Conservation (phyloP, 768 basidiomycete species). For the Mycena alexandri region DNA sequence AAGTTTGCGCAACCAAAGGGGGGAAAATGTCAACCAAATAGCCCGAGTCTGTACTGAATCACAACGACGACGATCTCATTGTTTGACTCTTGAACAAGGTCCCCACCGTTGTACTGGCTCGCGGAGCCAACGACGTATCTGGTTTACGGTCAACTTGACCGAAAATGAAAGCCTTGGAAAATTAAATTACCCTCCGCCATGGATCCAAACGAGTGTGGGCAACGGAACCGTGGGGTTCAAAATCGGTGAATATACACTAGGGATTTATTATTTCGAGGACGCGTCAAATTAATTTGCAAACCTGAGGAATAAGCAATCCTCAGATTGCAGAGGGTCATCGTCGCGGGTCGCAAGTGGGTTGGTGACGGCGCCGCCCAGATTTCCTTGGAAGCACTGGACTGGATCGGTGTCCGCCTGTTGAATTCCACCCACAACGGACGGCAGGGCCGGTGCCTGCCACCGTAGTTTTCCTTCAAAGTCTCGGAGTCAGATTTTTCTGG, state of each 20-base stretch:
- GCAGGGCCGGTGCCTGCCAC: constrained; percentile 20
- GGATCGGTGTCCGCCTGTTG: constrained; percentile 21
- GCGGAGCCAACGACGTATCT: constrained; percentile 28
- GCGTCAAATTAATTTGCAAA: constrained; percentile 17
- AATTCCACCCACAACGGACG: constrained; percentile 2
- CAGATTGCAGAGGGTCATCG: constrained; percentile 33
- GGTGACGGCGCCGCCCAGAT: background rate
- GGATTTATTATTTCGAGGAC: no score
- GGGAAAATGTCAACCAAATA: constrained; percentile 16
- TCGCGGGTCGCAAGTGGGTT: constrained; percentile 24
- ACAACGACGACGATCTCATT: constrained; percentile 38
- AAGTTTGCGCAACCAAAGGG: background rate
- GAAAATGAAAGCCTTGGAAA: background rate
- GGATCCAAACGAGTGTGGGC: constrained; percentile 39
- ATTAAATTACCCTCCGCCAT: constrained; percentile 35
- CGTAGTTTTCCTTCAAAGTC: constrained; percentile 21
- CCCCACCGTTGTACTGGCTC: constrained; percentile 24
- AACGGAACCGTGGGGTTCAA: constrained; percentile 12
- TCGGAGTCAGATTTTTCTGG: no score
- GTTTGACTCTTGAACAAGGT: constrained; percentile 33
- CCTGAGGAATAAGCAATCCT: constrained; percentile 50
- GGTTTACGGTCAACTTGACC: background rate
- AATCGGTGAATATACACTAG: constrained; percentile 31
- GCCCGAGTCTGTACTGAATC: constrained; percentile 43
- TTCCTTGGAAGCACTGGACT: constrained; percentile 21